These are phyloP conservation scores for Powellomyces hirtus DNA, from an alignment of 192 early-diverging fungal species.

Conservation along the genomic window DNA sequence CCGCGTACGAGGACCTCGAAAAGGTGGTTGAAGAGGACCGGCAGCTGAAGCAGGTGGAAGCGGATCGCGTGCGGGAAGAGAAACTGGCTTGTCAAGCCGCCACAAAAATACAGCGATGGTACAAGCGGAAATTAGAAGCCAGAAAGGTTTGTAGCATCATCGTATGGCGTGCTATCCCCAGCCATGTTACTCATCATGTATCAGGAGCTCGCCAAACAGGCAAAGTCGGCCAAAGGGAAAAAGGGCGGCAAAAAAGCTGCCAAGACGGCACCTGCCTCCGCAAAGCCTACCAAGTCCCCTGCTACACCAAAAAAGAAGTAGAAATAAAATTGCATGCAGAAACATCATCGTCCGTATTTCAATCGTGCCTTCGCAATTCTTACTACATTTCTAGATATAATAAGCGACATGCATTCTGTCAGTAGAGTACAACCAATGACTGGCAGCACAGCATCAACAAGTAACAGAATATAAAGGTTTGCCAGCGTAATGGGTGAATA, in stretches of 20 bases:
- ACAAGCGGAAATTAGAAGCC: slow-evolving; percentile 22
- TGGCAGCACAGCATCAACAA: no score
- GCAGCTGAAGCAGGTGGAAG: slow-evolving; percentile 35
- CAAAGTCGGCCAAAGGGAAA: slow-evolving; percentile 23
- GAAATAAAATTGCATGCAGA: not conserved
- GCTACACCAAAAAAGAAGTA: not conserved
- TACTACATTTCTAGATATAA: no score
- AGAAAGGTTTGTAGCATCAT: not conserved
- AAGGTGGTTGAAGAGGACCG: slow-evolving; percentile 55
- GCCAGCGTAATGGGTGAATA: no score
- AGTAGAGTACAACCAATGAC: no score
- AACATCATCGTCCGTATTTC: no score
- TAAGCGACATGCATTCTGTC: no score
- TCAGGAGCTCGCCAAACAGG: slow-evolving; percentile 10
- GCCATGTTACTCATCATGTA: not conserved
- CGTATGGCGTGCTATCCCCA: not conserved
- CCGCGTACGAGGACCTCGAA: slow-evolving; percentile 54
- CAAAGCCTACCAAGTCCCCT: not conserved
- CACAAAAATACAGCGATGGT: slow-evolving; percentile 48
- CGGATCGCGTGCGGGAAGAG: slow-evolving; percentile 38
- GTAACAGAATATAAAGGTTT: no score
- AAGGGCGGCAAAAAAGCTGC: slow-evolving; percentile 19
- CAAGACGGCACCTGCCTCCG: slow-evolving; percentile 12
- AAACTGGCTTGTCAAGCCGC: slow-evolving; percentile 29
- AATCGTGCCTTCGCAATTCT: no score